A percentile compares a stretch with the other conserved stretches of the same genome.
Evolutionary conservation across 2,329 filamentous ascomycete species (phyloP).

Genomic region (Exserohilum turcica): DNA sequence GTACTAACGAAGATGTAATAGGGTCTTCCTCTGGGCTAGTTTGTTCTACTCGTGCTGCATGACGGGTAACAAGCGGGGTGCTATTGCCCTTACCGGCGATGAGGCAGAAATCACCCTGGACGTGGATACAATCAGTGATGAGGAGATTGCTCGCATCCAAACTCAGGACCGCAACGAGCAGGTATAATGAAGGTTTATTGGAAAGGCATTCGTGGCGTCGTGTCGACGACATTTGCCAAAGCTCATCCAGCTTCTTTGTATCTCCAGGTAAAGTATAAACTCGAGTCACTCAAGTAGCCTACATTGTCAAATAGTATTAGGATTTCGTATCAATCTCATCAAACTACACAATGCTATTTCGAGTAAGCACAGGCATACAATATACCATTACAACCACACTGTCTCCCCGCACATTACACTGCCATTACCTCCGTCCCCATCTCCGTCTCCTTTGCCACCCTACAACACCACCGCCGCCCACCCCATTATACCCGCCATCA

Average conservation of each 20-base stretch:
- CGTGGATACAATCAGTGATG: slow-evolving; percentile 20
- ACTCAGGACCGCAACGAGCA: slow-evolving; percentile 29
- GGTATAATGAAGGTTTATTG: not conserved
- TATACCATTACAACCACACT: no score
- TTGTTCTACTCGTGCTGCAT: slow-evolving; percentile 38
- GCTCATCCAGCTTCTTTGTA: no score
- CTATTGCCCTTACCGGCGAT: slow-evolving; percentile 30
- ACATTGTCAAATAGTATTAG: not conserved
- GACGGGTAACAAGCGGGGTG: slow-evolving; percentile 24
- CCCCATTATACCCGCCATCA: slow-evolving; percentile 25
- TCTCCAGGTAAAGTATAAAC: no score
- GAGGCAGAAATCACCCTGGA: slow-evolving; percentile 23
- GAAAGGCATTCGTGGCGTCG: not conserved
- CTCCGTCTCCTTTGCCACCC: not conserved
- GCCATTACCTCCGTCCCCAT: no score
- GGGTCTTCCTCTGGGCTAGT: slow-evolving; percentile 33
- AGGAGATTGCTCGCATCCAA: slow-evolving; percentile 28
- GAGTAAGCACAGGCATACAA: not conserved
- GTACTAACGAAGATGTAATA: slow-evolving; percentile 7
- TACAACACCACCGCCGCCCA: slow-evolving; percentile 29
- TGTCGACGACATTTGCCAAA: no score
- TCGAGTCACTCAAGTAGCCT: no score
- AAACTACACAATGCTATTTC: no score
- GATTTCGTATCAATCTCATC: not conserved
- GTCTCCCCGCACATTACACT: not conserved